phyloP scores from a whole-genome alignment of 2,329 filamentous ascomycete genomes.

The Fusarium sp. region DNA sequence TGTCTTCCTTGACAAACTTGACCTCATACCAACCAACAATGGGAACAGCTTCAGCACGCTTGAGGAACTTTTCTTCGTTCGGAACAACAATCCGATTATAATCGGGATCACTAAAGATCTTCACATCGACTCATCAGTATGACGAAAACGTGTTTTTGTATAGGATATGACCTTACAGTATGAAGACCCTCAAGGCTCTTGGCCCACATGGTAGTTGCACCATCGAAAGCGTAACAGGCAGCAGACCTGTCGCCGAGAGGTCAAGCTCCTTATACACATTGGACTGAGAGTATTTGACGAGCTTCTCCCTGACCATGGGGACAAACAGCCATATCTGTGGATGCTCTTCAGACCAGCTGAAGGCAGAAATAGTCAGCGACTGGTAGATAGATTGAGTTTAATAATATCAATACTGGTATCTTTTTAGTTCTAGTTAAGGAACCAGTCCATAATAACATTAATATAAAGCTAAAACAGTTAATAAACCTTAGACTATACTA shows the following conservation, averaged over 20 bases:
- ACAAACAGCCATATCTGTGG: neutral
- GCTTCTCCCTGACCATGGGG: neutral
- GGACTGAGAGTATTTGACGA: neutral
- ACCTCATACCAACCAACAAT: neutral
- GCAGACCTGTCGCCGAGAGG: neutral
- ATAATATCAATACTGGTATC: no score
- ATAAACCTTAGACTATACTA: no score
- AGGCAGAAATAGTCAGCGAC: neutral
- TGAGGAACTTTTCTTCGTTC: neutral
- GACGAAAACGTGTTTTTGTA: fast-evolving
- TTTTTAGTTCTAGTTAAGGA: no score
- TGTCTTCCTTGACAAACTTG: neutral
- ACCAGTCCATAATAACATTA: no score
- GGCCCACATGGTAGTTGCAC: neutral
- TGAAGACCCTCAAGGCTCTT: neutral
- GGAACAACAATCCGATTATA: neutral
- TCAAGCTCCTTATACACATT: neutral
- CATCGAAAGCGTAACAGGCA: neutral
- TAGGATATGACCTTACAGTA: neutral
- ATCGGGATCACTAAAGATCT: neutral
- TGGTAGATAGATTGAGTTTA: no score
- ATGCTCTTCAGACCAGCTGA: neutral
- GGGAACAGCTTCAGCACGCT: fast-evolving
- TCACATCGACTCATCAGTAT: fast-evolving
- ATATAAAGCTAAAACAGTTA: no score